Base-by-base conservation (phyloP, 768 basidiomycete species). In the Aureoboletus auriporus region DNA sequence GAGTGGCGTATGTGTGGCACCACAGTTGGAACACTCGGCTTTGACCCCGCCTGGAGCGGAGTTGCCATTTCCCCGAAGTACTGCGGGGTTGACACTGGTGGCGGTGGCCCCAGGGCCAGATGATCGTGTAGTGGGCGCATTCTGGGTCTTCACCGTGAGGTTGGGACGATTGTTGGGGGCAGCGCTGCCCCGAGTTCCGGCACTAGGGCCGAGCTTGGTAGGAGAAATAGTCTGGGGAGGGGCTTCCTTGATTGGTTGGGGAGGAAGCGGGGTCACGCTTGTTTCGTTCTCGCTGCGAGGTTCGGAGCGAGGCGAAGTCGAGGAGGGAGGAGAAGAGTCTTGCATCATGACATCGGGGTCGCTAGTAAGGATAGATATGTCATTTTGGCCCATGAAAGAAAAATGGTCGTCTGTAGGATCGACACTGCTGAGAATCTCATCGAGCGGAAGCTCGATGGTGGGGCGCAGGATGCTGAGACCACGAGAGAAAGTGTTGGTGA, bases 1-100 rank as follows among this genome's bases (percentile, higher is more conserved):
- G 26, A 93, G 77, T 7, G 90, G 89, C 0, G 90, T 92, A 54
- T 90, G 89, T 0, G 89, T 92, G 5, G 89, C 89, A 17, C 89
- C 90, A 58, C 89, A 92, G 66, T 91, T 92, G 7, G 84, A 84
- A 60, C 90, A 92, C 57, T 91, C 90, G 6, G 87, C 86, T 70
- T 91, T 92, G 50, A 77, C 75, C 28, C 79, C 79, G 17, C 75
- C 77, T 5, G 77, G 78, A 1, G 78, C 76, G 26, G 75, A 69
- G 57, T 71, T 64, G 48, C 50, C 33, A 42, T 55, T 64, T 8
- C 54, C 54, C 7, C 60, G 59, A 39, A 70, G 67, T 11, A 75
- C 66, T 4, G 74, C 68, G 6, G 75, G 71, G 55, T 76, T 78
- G 31, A 79, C 65, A 53, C 71, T 80, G 23, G 82, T 83, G 17